phyloP scores from a whole-genome alignment of 2,329 filamentous ascomycete genomes.

The Colletotrichum cordylinicola region DNA sequence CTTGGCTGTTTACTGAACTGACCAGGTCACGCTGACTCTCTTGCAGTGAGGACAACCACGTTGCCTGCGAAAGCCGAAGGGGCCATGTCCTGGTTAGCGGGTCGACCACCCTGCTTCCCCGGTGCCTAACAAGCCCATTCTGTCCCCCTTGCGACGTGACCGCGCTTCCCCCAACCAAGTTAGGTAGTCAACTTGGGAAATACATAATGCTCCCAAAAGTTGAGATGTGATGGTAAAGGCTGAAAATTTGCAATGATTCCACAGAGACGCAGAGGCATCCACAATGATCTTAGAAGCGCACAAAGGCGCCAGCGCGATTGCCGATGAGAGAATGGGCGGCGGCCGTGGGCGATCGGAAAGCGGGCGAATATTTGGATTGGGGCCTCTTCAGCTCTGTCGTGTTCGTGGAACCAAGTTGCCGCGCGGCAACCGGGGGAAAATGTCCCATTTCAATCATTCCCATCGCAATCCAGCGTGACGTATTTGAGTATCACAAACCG shows the following conservation, averaged over 20 bases:
- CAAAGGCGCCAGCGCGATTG: background rate
- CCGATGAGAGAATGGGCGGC: background rate
- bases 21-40: background rate
- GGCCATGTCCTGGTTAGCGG: slow-evolving; percentile 16
- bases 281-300: background rate
- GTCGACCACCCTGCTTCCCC: slow-evolving; percentile 18
- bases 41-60: slow-evolving; percentile 1
- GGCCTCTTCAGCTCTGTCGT: background rate
- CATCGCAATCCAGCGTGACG: background rate
- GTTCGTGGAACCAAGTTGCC: background rate
- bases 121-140: slow-evolving; percentile 17
- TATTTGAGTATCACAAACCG: background rate
- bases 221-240: slow-evolving; percentile 11
- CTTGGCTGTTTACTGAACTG: slow-evolving; percentile 1
- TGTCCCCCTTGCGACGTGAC: slow-evolving; percentile 5
- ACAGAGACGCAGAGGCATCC: background rate
- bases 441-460: background rate
- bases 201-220: background rate
- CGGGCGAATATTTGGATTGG: background rate
- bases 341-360: background rate
- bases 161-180: slow-evolving; percentile 5
- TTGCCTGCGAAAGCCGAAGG: slow-evolving; percentile 11
- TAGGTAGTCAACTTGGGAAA: background rate
- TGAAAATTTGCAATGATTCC: slow-evolving; percentile 6
- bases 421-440: background rate